These are phyloP conservation scores for Pythium scleroteichum DNA, from an alignment of 352 stramenopile species.

Conservation along the genomic window DNA sequence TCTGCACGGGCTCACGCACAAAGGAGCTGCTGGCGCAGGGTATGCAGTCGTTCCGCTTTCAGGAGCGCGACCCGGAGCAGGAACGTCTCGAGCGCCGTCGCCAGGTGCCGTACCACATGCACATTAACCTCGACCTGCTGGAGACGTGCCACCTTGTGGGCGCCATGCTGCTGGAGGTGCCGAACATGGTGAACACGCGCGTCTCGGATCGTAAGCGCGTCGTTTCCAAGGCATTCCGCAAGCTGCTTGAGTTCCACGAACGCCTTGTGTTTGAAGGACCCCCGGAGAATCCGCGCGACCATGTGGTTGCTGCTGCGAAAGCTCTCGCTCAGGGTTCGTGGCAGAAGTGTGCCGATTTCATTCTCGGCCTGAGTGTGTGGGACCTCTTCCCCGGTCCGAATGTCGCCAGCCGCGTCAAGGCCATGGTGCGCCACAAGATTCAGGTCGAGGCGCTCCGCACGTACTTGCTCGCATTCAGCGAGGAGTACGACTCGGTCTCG, in stretches of 20 bases:
- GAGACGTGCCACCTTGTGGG: constrained; percentile 97
- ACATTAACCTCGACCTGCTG: constrained; percentile 99
- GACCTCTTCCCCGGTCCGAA: constrained; percentile 92
- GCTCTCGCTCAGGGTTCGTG: constrained; percentile 95
- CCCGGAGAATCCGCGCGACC: constrained; percentile 97
- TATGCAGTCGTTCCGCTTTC: constrained; percentile 87
- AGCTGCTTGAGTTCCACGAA: constrained; percentile 89
- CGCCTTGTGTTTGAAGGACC: constrained; percentile 96
- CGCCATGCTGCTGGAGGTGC: constrained; percentile 99
- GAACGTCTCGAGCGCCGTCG: constrained; percentile 97
- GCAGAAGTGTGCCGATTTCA: constrained; percentile 89
- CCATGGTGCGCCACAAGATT: constrained; percentile 93
- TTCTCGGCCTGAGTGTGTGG: constrained; percentile 94
- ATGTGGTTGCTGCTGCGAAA: constrained; percentile 96
- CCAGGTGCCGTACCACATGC: constrained; percentile 98
- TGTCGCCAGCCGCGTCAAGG: constrained; percentile 80
- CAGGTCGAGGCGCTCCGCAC: constrained; percentile 96
- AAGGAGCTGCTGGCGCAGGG: constrained; percentile 98
- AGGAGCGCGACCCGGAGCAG: constrained; percentile 96
- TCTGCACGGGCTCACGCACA: constrained; percentile 91
- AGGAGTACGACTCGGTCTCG: constrained; percentile 96
- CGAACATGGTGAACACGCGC: constrained; percentile 94
- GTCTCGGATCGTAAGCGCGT: constrained; percentile 83
- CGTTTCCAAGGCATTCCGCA: constrained; percentile 96
- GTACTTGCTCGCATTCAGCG: constrained; percentile 96